Evolutionary conservation across 2,329 filamentous ascomycete species (phyloP), one percentile per base, ranked within the genome.

Genomic region (Helicocarpus griseus): DNA sequence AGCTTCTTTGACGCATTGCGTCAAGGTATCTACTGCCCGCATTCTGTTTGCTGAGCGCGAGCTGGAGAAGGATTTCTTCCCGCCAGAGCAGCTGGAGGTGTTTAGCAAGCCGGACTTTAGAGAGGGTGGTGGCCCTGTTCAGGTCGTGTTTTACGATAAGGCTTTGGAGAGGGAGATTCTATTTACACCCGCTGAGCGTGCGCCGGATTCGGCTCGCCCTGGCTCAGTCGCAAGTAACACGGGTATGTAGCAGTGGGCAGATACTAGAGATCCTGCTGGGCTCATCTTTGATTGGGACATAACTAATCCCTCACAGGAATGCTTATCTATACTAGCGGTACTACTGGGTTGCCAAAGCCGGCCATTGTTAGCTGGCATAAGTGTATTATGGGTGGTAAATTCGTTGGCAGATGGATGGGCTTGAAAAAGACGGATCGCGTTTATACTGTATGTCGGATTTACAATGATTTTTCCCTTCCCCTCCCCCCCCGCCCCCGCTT

Each of bases 261-360:
- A 14, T 9, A 9, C n/a, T 13, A 21, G 13, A 41, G 24, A 9
- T 21, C n/a, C 8, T 14, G 28, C 7, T 8, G 17, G 11, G 29
- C 17, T 33, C 35, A 9, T 5, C 8, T 14, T 46, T 21, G 19
- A 9, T 13, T 22, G 17, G 2, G 28, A 9, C 14, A 35, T 35
- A 22, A 19, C 44, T 47, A 47, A 46, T 19, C 35, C 13, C 19
- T 11, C 7, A 5, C 19, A 33, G 44, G 11, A 1, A 75, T 85
- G 41, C 77, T 95, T 56, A 90, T 95, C 58, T 94, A 87, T 66
- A 94, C 89, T 0, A 89, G 85, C 28, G 89, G 89, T 17, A 94
- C 89, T 0, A 94, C 89, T 0, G 89, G 89, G 1, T 70, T 94
- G 56, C 88, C 89, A 8, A 94, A 94, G 63, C 80, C 85, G 0